phyloP scores from a whole-genome alignment of 2,329 filamentous ascomycete species.

The Trichoderma sp. region DNA sequence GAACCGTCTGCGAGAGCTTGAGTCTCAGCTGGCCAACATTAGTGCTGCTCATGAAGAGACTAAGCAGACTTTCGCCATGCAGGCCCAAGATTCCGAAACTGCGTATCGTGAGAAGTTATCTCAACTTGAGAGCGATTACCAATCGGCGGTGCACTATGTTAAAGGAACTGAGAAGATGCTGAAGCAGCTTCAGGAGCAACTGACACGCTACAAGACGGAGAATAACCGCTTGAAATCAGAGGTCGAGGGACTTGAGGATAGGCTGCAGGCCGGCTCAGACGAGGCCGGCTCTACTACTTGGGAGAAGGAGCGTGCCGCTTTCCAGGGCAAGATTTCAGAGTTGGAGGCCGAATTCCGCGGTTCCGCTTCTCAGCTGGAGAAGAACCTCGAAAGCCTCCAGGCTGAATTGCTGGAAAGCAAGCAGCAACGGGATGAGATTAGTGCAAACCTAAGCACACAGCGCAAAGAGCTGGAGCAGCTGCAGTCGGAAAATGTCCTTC shows the following conservation, averaged over 20 bases:
- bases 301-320: slow-evolving; percentile 69
- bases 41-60: slow-evolving; percentile 83
- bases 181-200: slow-evolving; percentile 95
- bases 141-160: slow-evolving; percentile 96
- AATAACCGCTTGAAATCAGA: slow-evolving; percentile 82
- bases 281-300: slow-evolving; percentile 59
- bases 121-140: slow-evolving; percentile 95
- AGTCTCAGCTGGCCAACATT: slow-evolving; percentile 79
- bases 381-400: slow-evolving; percentile 67
- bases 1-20: slow-evolving; percentile 77
- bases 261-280: slow-evolving; percentile 42
- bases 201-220: slow-evolving; percentile 87
- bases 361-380: slow-evolving; percentile 69
- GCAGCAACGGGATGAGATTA: slow-evolving; percentile 65
- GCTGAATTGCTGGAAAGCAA: slow-evolving; percentile 67
- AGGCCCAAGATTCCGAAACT: slow-evolving; percentile 83
- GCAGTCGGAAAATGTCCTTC: slow-evolving; percentile 75
- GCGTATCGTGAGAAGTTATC: slow-evolving; percentile 90
- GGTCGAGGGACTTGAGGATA: slow-evolving; percentile 67
- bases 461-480: slow-evolving; percentile 76
- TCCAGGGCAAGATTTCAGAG: slow-evolving; percentile 68
- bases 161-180: slow-evolving; percentile 99
- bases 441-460: slow-evolving; percentile 59
- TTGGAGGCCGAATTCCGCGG: slow-evolving; percentile 69
- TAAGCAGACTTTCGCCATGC: slow-evolving; percentile 72